phyloP scores from a whole-genome alignment of 164 flowering plant species.

The Dillenia suffruticosa region DNA sequence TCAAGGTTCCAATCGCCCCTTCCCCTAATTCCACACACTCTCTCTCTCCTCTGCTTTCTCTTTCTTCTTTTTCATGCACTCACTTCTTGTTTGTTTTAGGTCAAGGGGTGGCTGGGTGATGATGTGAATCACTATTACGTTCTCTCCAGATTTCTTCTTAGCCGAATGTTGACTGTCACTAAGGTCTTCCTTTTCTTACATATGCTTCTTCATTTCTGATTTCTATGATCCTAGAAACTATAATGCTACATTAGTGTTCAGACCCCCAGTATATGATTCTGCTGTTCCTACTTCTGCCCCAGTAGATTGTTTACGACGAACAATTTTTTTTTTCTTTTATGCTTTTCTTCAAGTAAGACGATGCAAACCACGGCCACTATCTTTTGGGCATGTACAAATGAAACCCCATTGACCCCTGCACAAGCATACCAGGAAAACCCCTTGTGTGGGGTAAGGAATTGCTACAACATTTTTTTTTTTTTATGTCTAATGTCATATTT shows the following conservation, averaged over 20 bases:
- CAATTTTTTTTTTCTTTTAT: neutral
- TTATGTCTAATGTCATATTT: too few relatives aligned
- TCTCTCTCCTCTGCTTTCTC: neutral
- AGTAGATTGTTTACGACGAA: too few relatives aligned
- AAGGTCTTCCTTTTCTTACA: slow-evolving; percentile 40
- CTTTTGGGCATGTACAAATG: too few relatives aligned
- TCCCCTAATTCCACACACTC: neutral
- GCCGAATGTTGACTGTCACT: slow-evolving; percentile 96
- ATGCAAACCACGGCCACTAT: too few relatives aligned
- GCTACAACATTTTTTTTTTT: too few relatives aligned
- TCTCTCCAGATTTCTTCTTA: slow-evolving; percentile 85
- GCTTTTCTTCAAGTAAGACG: neutral
- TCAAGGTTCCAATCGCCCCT: slow-evolving; percentile 52
- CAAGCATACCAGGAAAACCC: too few relatives aligned
- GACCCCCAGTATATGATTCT: too few relatives aligned
- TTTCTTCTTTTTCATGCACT: neutral
- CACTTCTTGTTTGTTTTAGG: slow-evolving; percentile 36
- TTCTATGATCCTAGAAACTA: slow-evolving; percentile 22
- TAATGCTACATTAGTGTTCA: too few relatives aligned
- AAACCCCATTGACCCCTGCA: too few relatives aligned
- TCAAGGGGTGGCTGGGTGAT: slow-evolving; percentile 94
- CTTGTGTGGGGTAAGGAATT: too few relatives aligned
- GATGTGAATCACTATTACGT: slow-evolving; percentile 98
- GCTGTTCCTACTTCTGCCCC: too few relatives aligned
- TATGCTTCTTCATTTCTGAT: slow-evolving; percentile 45